Conservation (phyloP, 805 yeast species). For the Saturnispora kantuleensis region DNA sequence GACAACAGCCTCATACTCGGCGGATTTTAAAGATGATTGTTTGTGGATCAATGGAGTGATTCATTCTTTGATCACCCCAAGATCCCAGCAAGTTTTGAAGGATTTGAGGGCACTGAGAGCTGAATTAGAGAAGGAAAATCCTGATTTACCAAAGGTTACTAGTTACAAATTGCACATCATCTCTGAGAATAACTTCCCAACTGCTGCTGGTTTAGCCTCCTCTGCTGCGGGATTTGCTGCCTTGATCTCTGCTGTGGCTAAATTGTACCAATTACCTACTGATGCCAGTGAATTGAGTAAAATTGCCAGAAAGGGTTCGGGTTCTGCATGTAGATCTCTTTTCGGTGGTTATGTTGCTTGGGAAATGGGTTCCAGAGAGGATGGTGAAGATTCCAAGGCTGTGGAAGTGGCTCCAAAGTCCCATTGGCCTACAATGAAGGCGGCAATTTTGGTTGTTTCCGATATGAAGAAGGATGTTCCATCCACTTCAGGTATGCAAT, state of each 20-base stretch:
- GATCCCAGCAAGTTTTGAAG: constrained; percentile 63
- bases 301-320: constrained; percentile 97
- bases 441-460: constrained; percentile 84
- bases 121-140: constrained; percentile 47
- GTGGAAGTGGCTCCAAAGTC: constrained; percentile 75
- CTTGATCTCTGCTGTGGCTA: constrained; percentile 79
- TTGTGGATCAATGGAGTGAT: constrained; percentile 80
- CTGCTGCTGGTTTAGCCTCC: constrained; percentile 97
- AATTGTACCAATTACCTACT: constrained; percentile 76
- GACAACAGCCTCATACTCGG: constrained; percentile 75
- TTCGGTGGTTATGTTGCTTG: constrained; percentile 98
- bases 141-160: constrained; percentile 50
- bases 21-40: constrained; percentile 47
- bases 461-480: constrained; percentile 93
- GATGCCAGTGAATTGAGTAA: constrained; percentile 76
- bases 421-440: constrained; percentile 92
- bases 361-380: constrained; percentile 78
- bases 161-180: constrained; percentile 66
- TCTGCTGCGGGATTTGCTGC: constrained; percentile 99
- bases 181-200: constrained; percentile 94
- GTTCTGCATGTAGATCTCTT: constrained; percentile 94
- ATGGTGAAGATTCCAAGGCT: constrained; percentile 93
- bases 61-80: constrained; percentile 56
- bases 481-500: constrained; percentile 94
- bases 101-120: constrained; percentile 65